Evolutionary conservation across 805 yeast species (phyloP), one percentile per base, ranked within the genome.

Genomic region (Saccharomyces mikatae): DNA sequence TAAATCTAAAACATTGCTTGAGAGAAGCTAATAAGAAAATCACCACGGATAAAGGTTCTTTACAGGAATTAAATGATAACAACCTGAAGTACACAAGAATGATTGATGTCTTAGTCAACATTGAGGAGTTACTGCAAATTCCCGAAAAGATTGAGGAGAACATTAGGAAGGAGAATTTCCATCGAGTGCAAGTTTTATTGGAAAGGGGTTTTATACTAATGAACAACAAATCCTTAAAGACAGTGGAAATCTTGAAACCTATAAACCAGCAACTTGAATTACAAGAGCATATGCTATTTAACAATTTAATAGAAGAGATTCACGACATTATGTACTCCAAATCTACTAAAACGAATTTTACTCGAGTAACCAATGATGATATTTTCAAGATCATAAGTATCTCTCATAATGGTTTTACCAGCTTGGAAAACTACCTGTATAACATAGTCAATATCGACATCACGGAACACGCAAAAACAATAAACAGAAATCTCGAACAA

Each of bases 281-380:
- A 2, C 90, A 84, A 58, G 76, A 80, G 14, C 81, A 80, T 54
- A 77, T 79, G 46, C 71, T 91, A 29, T 84, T 86, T 62, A 89
- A 84, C 49, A 80, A 81, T 58, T 73, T 91, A 21, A 73, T 87
- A n/a, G 96, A 87, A 58, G 96, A 90, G 62, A 71, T 89, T 46
- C 83, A 81, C 55, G 78, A 76, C 49, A 84, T 87, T 54, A 72
- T 87, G n/a, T 88, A 84, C 62, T 73, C 86, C 46, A 82, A 81
- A 60, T 72, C 67, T 17, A 56, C 56, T 10, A 17, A 31, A 4
- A 24, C 28, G 27, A 8, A 26, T 47, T 13, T 29, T 41, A 22
- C 55, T 14, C 44, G 47, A 17, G 32, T 52, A 10, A 41, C 53
- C 32, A 62, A 66, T 41, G 59, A 61, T 13, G 58, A 63, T 48